Evolutionary conservation across 352 stramenopile genomes (phyloP).

Genomic region (Phytophthora sp.): DNA sequence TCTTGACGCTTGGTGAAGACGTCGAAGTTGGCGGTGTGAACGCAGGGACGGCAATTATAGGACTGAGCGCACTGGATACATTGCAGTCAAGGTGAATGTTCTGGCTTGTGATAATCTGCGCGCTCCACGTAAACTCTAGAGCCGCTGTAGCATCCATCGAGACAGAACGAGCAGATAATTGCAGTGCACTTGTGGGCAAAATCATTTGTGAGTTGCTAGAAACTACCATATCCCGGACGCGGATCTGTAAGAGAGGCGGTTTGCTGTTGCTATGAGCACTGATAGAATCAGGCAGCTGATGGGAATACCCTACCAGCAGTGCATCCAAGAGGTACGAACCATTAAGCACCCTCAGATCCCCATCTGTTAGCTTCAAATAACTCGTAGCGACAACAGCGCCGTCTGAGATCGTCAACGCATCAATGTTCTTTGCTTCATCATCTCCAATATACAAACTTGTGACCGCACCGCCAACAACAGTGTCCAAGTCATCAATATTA

Average conservation of each 20-base stretch:
- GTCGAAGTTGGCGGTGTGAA: conserved; percentile 6
- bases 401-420: conserved; percentile 48
- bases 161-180: conserved; percentile 48
- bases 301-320: conserved; percentile 23
- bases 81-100: conserved; percentile 62
- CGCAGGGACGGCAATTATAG: conserved; percentile 17
- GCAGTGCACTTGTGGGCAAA: conserved; percentile 39
- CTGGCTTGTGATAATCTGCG: conserved; percentile 47
- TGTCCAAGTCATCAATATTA: conserved; percentile 31
- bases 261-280: conserved; percentile 20
- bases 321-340: conserved; percentile 57
- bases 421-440: conserved; percentile 27
- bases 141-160: conserved; percentile 57
- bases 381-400: conserved; percentile 55
- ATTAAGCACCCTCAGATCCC: conserved; percentile 55
- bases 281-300: conserved; percentile 27
- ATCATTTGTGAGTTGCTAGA: conserved; percentile 48
- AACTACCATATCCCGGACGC: conserved; percentile 50
- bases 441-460: conserved; percentile 48
- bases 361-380: conserved; percentile 35
- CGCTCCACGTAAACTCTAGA: conserved; percentile 48
- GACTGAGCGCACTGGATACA: conserved; percentile 39
- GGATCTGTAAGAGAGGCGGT: conserved; percentile 36
- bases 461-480: conserved; percentile 48
- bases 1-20: conserved; percentile 1